phyloP scores from a whole-genome alignment of 352 stramenopile genomes.

The Thalassiosira livingstoniorum region DNA sequence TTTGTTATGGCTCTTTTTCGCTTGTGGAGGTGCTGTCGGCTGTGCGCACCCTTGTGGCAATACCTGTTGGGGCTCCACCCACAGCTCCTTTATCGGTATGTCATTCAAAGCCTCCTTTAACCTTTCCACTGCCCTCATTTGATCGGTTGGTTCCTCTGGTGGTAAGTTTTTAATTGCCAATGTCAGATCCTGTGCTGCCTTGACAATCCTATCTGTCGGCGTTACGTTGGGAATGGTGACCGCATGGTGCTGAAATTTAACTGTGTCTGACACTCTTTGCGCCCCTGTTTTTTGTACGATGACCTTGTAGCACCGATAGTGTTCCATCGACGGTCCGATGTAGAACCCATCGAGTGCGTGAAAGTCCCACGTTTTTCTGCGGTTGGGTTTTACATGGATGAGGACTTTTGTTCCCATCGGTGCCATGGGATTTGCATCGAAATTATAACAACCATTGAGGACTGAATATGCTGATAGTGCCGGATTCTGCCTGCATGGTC shows the following conservation, averaged over 20 bases:
- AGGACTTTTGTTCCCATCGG: conserved; percentile 22
- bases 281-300: background rate
- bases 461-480: background rate
- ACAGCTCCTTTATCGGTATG: too few relatives aligned
- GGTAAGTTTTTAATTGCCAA: background rate
- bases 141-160: background rate
- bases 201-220: background rate
- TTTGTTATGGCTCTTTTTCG: too few relatives aligned
- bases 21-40: too few relatives aligned
- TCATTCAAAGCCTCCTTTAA: too few relatives aligned
- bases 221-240: background rate
- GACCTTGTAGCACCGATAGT: conserved; percentile 11
- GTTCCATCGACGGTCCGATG: background rate
- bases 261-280: conserved; percentile 4
- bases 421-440: background rate
- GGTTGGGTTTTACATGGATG: conserved; percentile 13
- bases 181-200: conserved; percentile 5
- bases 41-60: too few relatives aligned
- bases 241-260: conserved; percentile 3
- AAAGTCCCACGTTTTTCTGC: conserved; percentile 11
- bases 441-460: conserved; percentile 15
- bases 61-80: too few relatives aligned
- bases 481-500: background rate
- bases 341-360: conserved; percentile 13
- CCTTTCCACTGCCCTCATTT: conserved; percentile 11